A percentile compares a stretch with the other conserved stretches of the same genome.
phyloP scores from a whole-genome alignment of 208 protist species.

The Leishmania aethiopica region DNA sequence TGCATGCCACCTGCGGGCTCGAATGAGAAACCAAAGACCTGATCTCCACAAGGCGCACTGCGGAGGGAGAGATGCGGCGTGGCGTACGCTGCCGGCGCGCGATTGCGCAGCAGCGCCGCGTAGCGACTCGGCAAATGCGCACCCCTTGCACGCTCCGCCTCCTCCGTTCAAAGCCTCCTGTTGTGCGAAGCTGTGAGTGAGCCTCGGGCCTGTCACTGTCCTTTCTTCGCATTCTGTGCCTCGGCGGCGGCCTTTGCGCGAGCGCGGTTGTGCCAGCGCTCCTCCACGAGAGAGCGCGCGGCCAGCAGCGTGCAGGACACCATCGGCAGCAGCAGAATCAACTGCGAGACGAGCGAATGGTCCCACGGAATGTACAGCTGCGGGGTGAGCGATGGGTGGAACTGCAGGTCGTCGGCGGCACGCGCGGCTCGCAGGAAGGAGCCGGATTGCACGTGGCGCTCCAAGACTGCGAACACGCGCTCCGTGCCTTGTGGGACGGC shows the following conservation, averaged over 20 bases:
- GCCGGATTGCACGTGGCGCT: slow-evolving; percentile 26
- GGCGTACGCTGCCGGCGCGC: background rate
- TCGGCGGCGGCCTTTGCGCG: background rate
- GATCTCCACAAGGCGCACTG: background rate
- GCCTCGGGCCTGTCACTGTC: background rate
- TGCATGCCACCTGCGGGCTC: background rate
- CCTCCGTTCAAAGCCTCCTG: background rate
- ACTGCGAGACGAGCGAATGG: slow-evolving; percentile 62
- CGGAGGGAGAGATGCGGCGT: background rate
- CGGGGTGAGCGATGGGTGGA: slow-evolving; percentile 72
- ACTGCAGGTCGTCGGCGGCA: slow-evolving; percentile 75
- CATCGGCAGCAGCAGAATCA: slow-evolving; percentile 64
- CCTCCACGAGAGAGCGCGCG: slow-evolving; percentile 36
- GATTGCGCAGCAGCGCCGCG: background rate
- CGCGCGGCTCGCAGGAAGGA: slow-evolving; percentile 51
- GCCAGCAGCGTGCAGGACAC: slow-evolving; percentile 38
- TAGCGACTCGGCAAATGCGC: background rate
- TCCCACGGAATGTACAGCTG: slow-evolving; percentile 83
- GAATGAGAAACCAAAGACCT: background rate
- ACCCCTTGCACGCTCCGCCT: background rate
- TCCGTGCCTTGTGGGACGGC: slow-evolving; percentile 39
- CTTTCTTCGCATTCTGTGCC: slow-evolving; percentile 9
- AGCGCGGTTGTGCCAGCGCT: slow-evolving; percentile 1
- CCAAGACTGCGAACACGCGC: slow-evolving; percentile 33
- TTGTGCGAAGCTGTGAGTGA: background rate